These are phyloP conservation scores for Byssothecium circinans DNA, from an alignment of 2,329 filamentous ascomycete species.

Conservation along the genomic window DNA sequence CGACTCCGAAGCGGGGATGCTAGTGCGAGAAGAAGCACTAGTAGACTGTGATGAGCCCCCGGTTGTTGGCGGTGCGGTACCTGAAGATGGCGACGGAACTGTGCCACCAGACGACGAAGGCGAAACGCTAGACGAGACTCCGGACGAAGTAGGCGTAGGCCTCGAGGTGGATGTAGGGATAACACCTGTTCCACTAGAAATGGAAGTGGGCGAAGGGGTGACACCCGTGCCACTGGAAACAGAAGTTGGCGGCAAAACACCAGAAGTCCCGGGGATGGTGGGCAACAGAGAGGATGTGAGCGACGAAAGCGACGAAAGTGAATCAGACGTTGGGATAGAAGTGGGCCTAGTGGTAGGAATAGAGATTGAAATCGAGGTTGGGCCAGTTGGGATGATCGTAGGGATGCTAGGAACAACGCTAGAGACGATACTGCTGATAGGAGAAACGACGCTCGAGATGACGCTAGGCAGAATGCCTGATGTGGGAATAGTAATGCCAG, in stretches of 20 bases:
- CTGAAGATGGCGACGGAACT: constrained; percentile 9
- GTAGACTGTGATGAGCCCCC: constrained; percentile 8
- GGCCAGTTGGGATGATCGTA: constrained; percentile 11
- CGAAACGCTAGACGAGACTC: constrained; percentile 3
- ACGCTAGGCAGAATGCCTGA: constrained; percentile 19
- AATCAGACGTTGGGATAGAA: constrained; percentile 4
- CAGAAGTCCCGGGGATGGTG: background rate
- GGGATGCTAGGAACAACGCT: constrained; percentile 1
- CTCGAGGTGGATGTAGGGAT: background rate
- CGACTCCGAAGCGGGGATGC: constrained; percentile 1
- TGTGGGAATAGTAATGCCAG: constrained; percentile 11
- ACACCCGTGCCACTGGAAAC: background rate
- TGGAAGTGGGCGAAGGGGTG: background rate
- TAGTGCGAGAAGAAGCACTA: background rate
- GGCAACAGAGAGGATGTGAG: background rate
- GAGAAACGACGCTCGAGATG: constrained; percentile 9
- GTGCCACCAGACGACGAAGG: constrained; percentile 6
- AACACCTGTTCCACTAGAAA: background rate
- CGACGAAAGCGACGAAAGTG: background rate
- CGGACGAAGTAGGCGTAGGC: background rate
- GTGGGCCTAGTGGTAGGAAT: constrained; percentile 8
- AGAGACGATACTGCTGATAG: background rate
- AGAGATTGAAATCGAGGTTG: constrained; percentile 10
- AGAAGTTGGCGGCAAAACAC: background rate
- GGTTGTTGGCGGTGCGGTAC: constrained; percentile 9